Evolutionary conservation across 2,329 filamentous ascomycete species (phyloP).

Genomic region (Tolypocladium pustulatum): DNA sequence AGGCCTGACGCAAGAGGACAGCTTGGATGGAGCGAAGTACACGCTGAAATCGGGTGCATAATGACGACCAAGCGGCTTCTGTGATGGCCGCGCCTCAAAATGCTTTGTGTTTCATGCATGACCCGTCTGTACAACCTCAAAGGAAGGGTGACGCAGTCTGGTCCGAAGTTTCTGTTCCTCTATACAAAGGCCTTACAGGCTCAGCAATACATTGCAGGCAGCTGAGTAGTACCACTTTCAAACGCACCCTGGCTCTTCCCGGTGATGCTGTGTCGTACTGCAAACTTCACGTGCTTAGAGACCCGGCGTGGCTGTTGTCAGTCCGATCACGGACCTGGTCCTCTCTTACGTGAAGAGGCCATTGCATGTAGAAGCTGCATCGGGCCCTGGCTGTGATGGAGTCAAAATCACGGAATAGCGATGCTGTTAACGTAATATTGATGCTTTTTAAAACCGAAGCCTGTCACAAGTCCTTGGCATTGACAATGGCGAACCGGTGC

Average conservation of each 20-base stretch:
- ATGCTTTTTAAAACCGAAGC: too few relatives aligned
- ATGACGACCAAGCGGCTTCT: background rate
- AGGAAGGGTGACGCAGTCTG: background rate
- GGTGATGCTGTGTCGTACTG: background rate
- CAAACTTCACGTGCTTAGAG: background rate
- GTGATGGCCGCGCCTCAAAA: background rate
- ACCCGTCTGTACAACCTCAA: background rate
- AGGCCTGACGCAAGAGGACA: background rate
- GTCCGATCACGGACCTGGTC: background rate
- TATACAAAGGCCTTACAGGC: background rate
- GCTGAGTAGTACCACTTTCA: background rate
- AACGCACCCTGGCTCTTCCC: background rate
- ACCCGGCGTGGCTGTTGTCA: background rate
- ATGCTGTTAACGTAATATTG: background rate
- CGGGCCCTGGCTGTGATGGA: background rate
- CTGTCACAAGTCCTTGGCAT: too few relatives aligned
- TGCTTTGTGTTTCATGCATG: background rate
- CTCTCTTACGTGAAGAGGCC: constrained; percentile 1
- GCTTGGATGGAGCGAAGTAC: background rate
- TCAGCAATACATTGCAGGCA: background rate
- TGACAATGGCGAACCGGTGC: too few relatives aligned
- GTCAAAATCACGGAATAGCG: background rate
- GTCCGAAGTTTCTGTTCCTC: background rate
- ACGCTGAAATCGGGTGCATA: background rate
- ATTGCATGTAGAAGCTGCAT: background rate